Conservation (phyloP, 257 asterid genomes). For the Echites panduratus region DNA sequence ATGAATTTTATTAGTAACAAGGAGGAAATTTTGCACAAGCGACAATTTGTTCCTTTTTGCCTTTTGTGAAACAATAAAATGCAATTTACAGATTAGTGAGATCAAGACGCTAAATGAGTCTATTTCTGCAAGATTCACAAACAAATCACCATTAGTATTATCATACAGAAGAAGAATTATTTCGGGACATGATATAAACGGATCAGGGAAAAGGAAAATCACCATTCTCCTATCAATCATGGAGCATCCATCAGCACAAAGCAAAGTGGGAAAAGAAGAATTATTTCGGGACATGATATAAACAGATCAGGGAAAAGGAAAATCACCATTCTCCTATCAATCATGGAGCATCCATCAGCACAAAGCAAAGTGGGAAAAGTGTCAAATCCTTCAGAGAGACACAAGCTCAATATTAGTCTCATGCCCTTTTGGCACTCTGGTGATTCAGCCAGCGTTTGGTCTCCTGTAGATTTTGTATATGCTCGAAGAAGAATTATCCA, state of each 20-base stretch:
- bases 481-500: slow-evolving; percentile 86
- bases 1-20: background rate
- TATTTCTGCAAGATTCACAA: background rate
- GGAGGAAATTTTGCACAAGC: background rate
- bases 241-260: slow-evolving; percentile 80
- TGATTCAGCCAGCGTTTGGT: slow-evolving; percentile 52
- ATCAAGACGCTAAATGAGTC: background rate
- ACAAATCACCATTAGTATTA: background rate
- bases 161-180: background rate
- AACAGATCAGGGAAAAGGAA: slow-evolving; percentile 19
- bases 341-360: slow-evolving; percentile 83
- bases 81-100: background rate
- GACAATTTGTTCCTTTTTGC: background rate
- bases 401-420: slow-evolving; percentile 58
- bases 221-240: slow-evolving; percentile 87
- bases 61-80: background rate
- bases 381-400: slow-evolving; percentile 74
- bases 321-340: slow-evolving; percentile 76
- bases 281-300: background rate
- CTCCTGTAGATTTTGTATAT: slow-evolving; percentile 73
- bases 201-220: slow-evolving; percentile 24
- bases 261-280: slow-evolving; percentile 24
- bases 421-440: slow-evolving; percentile 79
- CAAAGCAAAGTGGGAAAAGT: slow-evolving; percentile 74
- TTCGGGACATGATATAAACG: slow-evolving; percentile 4